A percentile compares a stretch with the other conserved stretches of the same genome.
phyloP scores from a whole-genome alignment of 2,329 filamentous ascomycete species.

The Simplicillium sp. region DNA sequence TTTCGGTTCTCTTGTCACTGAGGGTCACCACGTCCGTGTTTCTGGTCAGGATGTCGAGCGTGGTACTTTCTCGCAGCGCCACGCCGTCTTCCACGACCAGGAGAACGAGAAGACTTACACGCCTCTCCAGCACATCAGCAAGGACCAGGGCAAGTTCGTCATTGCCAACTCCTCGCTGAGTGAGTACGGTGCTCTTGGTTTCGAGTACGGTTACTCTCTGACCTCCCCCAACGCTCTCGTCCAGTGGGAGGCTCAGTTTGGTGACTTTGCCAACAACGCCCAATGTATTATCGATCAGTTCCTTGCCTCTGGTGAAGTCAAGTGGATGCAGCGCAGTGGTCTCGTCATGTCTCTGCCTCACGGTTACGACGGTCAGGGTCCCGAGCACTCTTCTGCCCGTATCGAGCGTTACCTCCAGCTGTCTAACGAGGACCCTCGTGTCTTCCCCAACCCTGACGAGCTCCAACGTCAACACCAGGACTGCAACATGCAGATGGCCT shows the following conservation, averaged over 20 bases:
- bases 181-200: slow-evolving; percentile 69
- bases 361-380: slow-evolving; percentile 96
- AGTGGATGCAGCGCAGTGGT: slow-evolving; percentile 97
- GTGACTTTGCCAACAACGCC: slow-evolving; percentile 99
- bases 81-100: slow-evolving; percentile 96
- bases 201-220: slow-evolving; percentile 97
- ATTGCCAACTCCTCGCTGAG: slow-evolving; percentile 90
- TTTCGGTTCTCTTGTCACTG: slow-evolving; percentile 81
- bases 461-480: slow-evolving; percentile 96
- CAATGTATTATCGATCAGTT: slow-evolving; percentile 99
- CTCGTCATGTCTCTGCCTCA: slow-evolving; percentile 94
- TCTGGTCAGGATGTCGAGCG: slow-evolving; percentile 98
- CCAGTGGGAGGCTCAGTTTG: slow-evolving; percentile 99
- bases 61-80: slow-evolving; percentile 97
- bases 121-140: slow-evolving; percentile 77
- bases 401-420: slow-evolving; percentile 97
- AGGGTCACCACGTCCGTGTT: slow-evolving; percentile 94
- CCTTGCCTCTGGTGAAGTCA: slow-evolving; percentile 91
- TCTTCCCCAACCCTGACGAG: slow-evolving; percentile 83
- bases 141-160: slow-evolving; percentile 91
- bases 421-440: slow-evolving; percentile 91
- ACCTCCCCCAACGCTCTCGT: slow-evolving; percentile 95
- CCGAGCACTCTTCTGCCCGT: slow-evolving; percentile 94
- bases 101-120: slow-evolving; percentile 90
- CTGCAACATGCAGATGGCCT: slow-evolving; percentile 98